phyloP scores from a whole-genome alignment of 2,329 filamentous ascomycete genomes.

The Aspergillus fumigatus region DNA sequence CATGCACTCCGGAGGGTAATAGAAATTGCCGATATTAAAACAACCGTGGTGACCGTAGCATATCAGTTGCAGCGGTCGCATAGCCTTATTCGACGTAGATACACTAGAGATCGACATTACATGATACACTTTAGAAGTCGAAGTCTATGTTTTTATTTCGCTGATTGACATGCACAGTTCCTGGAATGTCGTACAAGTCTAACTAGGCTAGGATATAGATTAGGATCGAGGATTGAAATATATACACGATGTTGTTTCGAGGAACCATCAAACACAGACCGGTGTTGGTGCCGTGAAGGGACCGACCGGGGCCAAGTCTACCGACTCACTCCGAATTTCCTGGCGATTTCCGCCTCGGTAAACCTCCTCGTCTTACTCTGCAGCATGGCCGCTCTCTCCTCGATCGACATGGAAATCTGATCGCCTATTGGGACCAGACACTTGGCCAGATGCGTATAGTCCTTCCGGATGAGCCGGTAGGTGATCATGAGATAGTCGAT shows the following conservation, averaged over 20 bases:
- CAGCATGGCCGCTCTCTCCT: slow-evolving; percentile 61
- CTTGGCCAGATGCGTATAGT: slow-evolving; percentile 65
- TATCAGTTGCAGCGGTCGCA: no score
- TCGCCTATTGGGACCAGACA: slow-evolving; percentile 70
- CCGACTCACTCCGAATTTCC: neutral
- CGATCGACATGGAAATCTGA: slow-evolving; percentile 62
- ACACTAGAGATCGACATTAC: no score
- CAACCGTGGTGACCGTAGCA: no score
- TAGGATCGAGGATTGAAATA: neutral
- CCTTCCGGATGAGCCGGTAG: slow-evolving; percentile 61
- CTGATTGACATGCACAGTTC: no score
- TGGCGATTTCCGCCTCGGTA: slow-evolving; percentile 57
- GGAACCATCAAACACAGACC: neutral
- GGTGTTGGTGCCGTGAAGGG: neutral
- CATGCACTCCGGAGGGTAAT: no score
- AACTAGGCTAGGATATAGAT: neutral
- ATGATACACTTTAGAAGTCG: no score
- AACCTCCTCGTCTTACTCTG: slow-evolving; percentile 62
- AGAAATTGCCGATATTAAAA: no score
- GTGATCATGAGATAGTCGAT: slow-evolving; percentile 79
- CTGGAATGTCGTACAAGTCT: neutral
- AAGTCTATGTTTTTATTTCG: no score
- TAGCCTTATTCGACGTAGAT: no score
- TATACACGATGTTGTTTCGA: neutral
- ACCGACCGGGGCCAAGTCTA: neutral